These are phyloP conservation scores for Fusarium sp. DNA, from an alignment of 2,329 filamentous ascomycete genomes.

Conservation along the genomic window DNA sequence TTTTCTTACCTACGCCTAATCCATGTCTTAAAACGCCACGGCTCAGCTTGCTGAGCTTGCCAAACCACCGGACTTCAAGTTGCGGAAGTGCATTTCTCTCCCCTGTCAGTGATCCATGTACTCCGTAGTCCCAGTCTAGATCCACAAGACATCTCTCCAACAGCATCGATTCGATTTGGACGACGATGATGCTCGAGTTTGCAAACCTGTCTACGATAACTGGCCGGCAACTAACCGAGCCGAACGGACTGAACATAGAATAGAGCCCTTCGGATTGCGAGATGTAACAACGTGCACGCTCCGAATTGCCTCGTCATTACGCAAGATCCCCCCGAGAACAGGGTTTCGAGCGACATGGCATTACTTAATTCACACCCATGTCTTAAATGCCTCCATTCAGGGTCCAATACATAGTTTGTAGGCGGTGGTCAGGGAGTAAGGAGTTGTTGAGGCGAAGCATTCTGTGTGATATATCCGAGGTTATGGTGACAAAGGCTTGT, in stretches of 20 bases:
- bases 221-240: conserved; percentile 63
- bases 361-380: conserved; percentile 36
- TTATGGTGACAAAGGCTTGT: conserved; percentile 4
- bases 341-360: conserved; percentile 38
- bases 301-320: conserved; percentile 68
- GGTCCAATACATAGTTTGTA: background rate
- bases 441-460: background rate
- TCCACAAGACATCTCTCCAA: conserved; percentile 21
- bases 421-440: background rate
- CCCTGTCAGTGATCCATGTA: conserved; percentile 26
- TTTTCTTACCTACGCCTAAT: conserved; percentile 4
- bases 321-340: conserved; percentile 64
- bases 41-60: background rate
- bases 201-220: conserved; percentile 47
- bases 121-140: conserved; percentile 3
- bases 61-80: conserved; percentile 31
- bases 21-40: conserved; percentile 13
- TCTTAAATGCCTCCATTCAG: background rate
- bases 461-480: conserved; percentile 34
- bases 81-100: conserved; percentile 21
- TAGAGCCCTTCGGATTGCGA: conserved; percentile 71
- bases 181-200: background rate
- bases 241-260: conserved; percentile 73
- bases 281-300: conserved; percentile 67
- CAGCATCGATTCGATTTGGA: conserved; percentile 14